Evolutionary conservation across 192 early-diverging fungal species (phyloP), one percentile per base, ranked within the genome.

Genomic region (Mortierella antarctica): DNA sequence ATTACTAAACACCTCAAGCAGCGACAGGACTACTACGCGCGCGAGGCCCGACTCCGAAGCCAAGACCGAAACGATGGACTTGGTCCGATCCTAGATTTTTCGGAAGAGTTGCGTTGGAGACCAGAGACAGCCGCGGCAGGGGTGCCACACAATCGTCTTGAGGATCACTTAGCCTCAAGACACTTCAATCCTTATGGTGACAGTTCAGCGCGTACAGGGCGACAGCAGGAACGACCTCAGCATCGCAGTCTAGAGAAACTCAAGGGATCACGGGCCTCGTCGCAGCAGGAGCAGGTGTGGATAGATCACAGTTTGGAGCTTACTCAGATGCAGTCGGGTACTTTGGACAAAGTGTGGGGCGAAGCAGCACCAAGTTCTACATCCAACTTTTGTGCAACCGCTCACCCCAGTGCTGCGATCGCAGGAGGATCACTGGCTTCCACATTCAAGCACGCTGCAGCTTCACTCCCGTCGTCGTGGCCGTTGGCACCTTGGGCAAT

Each of bases 201-300:
- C 62, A 20, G 7, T n/a, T 7, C 7, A 12, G 21, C 20, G 11
- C 49, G 7, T 18, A 48, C 7, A 49, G 40, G 44, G 55, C 52
- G 55, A 3, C 17, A 51, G 3, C 52, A 66, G 40, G 11, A 21
- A 40, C 47, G 45, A 15, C 21, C 1, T 39, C 13, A 66, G 14
- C 4, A 20, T 6, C 44, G 60, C 23, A n/a, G 8, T 5, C 57
- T 12, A 48, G 9, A 50, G 15, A 21, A 61, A 7, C 18, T 13
- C 55, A 18, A 15, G 18, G 49, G 49, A 23, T 39, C 20, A 39
- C 53, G 67, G 42, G 77, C 70, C 14, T 53, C 61, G 10, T 57
- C 70, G 7, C 77, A 80, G 48, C 70, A 57, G 39, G 77, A 80
- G 48, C 77, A 80, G 18, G 77, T 80, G 4, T 41, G 57, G 77